Evolutionary conservation across 2,329 filamentous ascomycete genomes (phyloP), one percentile per base, ranked within the genome.

Genomic region (Trichoderma citrinoviride): DNA sequence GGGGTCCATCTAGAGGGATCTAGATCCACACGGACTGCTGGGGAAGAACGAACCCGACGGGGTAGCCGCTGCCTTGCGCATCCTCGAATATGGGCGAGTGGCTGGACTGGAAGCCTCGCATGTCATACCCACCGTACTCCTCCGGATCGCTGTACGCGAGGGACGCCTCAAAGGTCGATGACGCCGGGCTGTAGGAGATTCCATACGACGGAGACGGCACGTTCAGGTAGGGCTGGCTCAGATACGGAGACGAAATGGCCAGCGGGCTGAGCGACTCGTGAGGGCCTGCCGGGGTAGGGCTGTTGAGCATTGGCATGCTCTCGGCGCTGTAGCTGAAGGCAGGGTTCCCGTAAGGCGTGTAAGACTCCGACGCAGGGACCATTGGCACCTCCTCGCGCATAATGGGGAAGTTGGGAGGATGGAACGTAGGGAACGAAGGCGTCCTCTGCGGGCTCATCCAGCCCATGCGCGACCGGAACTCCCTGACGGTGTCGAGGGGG

Each of bases 401-500:
- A 76, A 27, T 19, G 58, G 68, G 81, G 71, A 85, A 87, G 73
- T 82, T 83, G 70, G 82, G 83, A 53, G 81, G 79, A 68, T 83
- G 76, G 74, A 87, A 88, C 72, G 84, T 83, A 27, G 86, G 85
- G 75, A 87, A 88, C 10, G 85, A 86, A 6, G 80, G 82, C 49
- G 86, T 86, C 68, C 84, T 80, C 67, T 81, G 79, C 12, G 86
- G 86, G 67, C 86, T 82, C 50, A 81, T 75, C 87, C 87, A 91
- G 54, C 89, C 87, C 81, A 91, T 87, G 69, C 88, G 85, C 41
- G 80, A 81, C 70, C 88, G 87, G 77, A 93, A 92, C 71, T 88
- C 86, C 65, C 81, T 80, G 63, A 91, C 86, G 53, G 87, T 86
- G 69, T 90, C 84, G 63, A 90, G 87, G 19, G 90, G 89, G 67